Conservation (phyloP, 305 asterid species). For the Solanum aculeatissimum region DNA sequence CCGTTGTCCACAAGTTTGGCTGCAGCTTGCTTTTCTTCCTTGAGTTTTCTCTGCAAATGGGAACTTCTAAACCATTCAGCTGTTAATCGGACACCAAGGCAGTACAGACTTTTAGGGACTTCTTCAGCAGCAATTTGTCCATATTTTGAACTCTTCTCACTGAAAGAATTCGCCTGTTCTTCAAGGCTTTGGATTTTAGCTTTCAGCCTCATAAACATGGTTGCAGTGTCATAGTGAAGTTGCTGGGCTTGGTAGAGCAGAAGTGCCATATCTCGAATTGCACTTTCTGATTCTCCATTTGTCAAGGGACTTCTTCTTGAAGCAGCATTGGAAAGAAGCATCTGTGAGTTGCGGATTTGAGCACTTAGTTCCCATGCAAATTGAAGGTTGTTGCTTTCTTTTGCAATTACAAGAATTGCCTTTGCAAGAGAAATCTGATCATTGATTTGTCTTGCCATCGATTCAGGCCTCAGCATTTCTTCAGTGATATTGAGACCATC, state of each 20-base stretch:
- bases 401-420: slow-evolving; percentile 61
- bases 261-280: slow-evolving; percentile 76
- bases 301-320: slow-evolving; percentile 59
- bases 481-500: slow-evolving; percentile 70
- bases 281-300: slow-evolving; percentile 48
- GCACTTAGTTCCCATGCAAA: slow-evolving; percentile 89
- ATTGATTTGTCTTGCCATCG: slow-evolving; percentile 63
- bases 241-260: slow-evolving; percentile 77
- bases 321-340: slow-evolving; percentile 70
- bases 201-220: slow-evolving; percentile 77
- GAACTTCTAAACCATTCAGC: slow-evolving; percentile 60
- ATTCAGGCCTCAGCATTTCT: slow-evolving; percentile 66
- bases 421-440: slow-evolving; percentile 82
- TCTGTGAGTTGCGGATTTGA: slow-evolving; percentile 67
- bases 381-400: slow-evolving; percentile 68
- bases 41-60: slow-evolving; percentile 29
- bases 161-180: slow-evolving; percentile 47
- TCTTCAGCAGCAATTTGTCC: slow-evolving; percentile 86
- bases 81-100: slow-evolving; percentile 66
- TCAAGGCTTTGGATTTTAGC: slow-evolving; percentile 72
- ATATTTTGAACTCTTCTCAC: slow-evolving; percentile 61
- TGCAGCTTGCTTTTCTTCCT: slow-evolving; percentile 25
- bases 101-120: slow-evolving; percentile 65
- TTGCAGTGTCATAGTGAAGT: slow-evolving; percentile 70
- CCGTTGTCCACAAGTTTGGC: slow-evolving; percentile 41